phyloP scores from a whole-genome alignment of 208 protist species.

The Leishmania arabica region DNA sequence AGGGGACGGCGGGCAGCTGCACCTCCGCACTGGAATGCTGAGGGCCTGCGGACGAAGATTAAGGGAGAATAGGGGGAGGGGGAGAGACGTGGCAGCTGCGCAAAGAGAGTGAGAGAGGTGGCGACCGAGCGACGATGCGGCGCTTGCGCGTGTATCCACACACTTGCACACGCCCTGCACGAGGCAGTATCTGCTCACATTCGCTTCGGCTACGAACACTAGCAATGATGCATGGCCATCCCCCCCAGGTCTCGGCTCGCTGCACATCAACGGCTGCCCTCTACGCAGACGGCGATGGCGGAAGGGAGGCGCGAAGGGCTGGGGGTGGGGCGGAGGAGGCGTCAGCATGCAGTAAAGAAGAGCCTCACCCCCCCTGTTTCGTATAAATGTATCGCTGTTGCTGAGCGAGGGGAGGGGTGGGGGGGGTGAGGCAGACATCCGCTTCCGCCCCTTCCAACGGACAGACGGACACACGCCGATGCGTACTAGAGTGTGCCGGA shows the following conservation, averaged over 20 bases:
- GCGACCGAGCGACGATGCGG: background rate
- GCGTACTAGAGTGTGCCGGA: background rate
- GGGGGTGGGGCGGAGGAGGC: background rate
- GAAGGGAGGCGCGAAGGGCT: background rate
- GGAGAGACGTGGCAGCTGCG: background rate
- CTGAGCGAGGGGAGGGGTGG: background rate
- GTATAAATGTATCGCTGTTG: background rate
- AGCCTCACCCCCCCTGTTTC: background rate
- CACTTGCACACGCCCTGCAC: background rate
- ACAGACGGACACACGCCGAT: background rate
- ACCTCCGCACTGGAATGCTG: background rate
- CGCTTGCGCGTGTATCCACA: conserved; percentile 7
- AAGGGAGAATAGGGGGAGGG: background rate
- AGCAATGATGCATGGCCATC: background rate
- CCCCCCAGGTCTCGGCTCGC: background rate
- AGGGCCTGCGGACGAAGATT: background rate
- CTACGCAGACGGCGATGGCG: background rate
- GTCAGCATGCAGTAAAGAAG: background rate
- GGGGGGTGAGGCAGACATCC: background rate
- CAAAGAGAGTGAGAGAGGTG: background rate
- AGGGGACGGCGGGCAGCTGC: background rate
- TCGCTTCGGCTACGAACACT: background rate
- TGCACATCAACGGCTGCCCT: background rate
- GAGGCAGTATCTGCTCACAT: background rate
- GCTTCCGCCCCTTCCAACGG: background rate